A percentile compares a stretch with the other conserved stretches of the same genome.
These are phyloP conservation scores for Vigna angularis DNA, from an alignment of 306 rosid species.

Conservation along the genomic window DNA sequence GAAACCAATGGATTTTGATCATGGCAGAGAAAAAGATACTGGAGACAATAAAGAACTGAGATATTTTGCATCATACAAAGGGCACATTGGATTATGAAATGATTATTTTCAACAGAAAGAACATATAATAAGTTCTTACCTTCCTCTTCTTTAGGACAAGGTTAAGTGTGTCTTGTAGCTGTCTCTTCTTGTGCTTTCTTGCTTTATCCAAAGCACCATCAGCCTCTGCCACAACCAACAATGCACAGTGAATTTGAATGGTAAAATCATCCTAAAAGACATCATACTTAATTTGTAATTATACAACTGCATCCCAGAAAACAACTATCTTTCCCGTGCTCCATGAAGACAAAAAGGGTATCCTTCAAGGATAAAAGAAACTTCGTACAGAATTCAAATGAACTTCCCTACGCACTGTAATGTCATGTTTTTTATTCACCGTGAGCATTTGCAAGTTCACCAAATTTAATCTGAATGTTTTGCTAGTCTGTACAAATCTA, in stretches of 20 bases:
- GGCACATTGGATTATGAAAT: conserved; percentile 35
- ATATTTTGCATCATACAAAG: conserved; percentile 27
- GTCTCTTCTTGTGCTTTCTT: conserved; percentile 98
- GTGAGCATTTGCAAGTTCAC: not conserved
- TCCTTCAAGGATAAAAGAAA: not conserved
- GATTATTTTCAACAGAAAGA: conserved; percentile 28
- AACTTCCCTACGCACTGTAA: not conserved
- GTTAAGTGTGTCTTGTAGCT: conserved; percentile 90
- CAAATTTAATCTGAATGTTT: not conserved
- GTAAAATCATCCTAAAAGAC: conserved; percentile 14
- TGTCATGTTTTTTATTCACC: not conserved
- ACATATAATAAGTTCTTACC: conserved; percentile 58
- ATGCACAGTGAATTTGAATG: conserved; percentile 35
- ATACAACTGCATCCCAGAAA: conserved; percentile 7
- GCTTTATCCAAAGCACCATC: conserved; percentile 99
- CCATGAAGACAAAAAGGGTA: not conserved
- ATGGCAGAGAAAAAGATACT: conserved; percentile 19
- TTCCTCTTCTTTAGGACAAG: conserved; percentile 91
- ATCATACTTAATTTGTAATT: conserved; percentile 11
- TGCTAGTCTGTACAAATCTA: not conserved
- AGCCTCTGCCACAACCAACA: conserved; percentile 76
- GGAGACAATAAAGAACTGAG: conserved; percentile 22
- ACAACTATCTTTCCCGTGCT: conserved; percentile 11
- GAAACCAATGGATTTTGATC: conserved; percentile 27
- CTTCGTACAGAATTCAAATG: not conserved